Percentiles rank a stretch among this genome's conserved stretches.
Conservation (phyloP, 148 eudicot genomes). For the Oxyria digyna region DNA sequence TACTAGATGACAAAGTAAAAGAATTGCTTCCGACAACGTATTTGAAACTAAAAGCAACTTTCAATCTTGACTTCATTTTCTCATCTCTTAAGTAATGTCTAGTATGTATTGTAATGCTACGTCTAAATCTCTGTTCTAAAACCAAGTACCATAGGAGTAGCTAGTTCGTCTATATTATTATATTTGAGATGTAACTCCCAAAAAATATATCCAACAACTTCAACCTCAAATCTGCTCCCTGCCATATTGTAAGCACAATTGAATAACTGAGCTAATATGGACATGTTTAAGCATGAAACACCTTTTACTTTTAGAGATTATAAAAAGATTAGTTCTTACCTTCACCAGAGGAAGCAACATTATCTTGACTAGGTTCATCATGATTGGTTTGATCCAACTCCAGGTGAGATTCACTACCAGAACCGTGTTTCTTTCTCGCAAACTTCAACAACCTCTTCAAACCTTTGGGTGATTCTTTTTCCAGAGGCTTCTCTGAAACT, state of each 20-base stretch:
- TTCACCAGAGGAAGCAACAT: slow-evolving; percentile 42
- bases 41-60: no score
- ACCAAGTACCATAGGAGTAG: not conserved
- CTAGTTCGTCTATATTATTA: no score
- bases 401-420: slow-evolving; percentile 35
- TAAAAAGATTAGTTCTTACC: slow-evolving; percentile 28
- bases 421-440: slow-evolving; percentile 53
- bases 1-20: no score
- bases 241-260: not conserved
- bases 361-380: slow-evolving; percentile 23
- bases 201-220: not conserved
- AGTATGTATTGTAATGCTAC: no score
- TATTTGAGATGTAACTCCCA: no score
- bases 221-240: not conserved
- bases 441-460: slow-evolving; percentile 65
- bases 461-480: slow-evolving; percentile 69
- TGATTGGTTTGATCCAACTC: slow-evolving; percentile 35
- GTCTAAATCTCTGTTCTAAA: not conserved
- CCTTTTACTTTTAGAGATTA: no score
- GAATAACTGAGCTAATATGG: not conserved
- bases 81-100: no score
- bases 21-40: no score
- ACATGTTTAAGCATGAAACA: not conserved
- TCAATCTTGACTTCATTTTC: no score
- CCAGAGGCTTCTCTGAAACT: slow-evolving; percentile 37